Base-by-base conservation (phyloP, 2,329 filamentous ascomycete species). In the Cercospora sp. region DNA sequence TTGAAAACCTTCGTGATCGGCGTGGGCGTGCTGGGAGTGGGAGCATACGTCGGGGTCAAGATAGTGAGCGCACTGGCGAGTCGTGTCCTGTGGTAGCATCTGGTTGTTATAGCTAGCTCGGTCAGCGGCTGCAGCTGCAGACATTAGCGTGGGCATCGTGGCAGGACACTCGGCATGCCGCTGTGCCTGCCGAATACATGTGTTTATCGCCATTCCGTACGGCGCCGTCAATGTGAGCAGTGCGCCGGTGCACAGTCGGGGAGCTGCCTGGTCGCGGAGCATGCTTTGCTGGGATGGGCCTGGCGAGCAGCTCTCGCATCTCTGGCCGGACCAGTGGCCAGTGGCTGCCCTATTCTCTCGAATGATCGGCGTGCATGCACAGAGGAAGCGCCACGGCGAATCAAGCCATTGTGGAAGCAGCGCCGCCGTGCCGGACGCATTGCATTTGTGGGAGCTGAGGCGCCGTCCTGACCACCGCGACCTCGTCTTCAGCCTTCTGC, bases 1-100 rank as follows among this genome's bases (percentile, higher is more conserved):
- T 64, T 86, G 62, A 81, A 79, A 70, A 77, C 81, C 10, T 74
- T 87, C 63, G 71, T 82, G 3, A 73, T 84, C 9, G 83, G 69
- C 5, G 69, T 74, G 16, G 73, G 69, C 12, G 67, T 74, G 28
- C 12, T 75, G 53, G 69, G 59, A 28, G 62, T 71, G 23, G 74
- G 72, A 5, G 59, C 61, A 28, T 73, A 63, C 51, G 65, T 76
- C 13, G 74, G 72, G 7, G 62, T 64, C 12, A 72, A 65, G 68
- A 59, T 76, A 28, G 67, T 68, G 23, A 59, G 60, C n/a, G 67
- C 62, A 45, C 60, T 76, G 18, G 70, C 65, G 57, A 73, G 68
- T 45, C 69, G 70, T 31, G 69, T 68, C 51, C 67, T 68, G 23
- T 74, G 65, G 67, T 64, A 39, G 45, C 12, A 36, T 63, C 23